These are phyloP conservation scores for Tinospora cordifolia DNA, from an alignment of 164 flowering plant species.

Conservation along the genomic window DNA sequence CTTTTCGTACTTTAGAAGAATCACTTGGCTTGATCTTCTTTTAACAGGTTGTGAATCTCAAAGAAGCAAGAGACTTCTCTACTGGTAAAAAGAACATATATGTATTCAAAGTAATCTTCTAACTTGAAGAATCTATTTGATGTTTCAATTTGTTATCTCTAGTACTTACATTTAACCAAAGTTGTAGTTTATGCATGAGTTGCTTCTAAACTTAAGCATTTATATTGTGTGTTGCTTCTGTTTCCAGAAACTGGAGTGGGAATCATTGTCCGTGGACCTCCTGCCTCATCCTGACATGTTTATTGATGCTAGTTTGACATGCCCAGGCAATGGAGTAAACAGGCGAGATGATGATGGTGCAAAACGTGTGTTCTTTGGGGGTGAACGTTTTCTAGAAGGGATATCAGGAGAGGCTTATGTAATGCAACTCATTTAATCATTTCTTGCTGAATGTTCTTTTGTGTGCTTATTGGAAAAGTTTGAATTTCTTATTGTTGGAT, in stretches of 20 bases:
- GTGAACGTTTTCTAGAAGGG: conserved; percentile 92
- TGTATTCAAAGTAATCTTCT: conserved; percentile 74
- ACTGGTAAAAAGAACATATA: conserved; percentile 62
- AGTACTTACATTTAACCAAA: not conserved
- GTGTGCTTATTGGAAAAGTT: not conserved
- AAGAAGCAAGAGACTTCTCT: conserved; percentile 92
- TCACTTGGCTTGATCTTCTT: conserved; percentile 13
- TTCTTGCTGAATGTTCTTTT: conserved; percentile 10
- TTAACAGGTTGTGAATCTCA: conserved; percentile 81
- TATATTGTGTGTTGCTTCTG: conserved; percentile 6
- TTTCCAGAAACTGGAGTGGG: conserved; percentile 96
- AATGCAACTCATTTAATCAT: conserved; percentile 24
- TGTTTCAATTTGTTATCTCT: not conserved
- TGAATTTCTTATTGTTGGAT: not conserved
- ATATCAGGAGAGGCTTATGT: conserved; percentile 94
- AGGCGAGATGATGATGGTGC: conserved; percentile 94
- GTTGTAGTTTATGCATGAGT: not conserved
- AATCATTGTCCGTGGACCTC: conserved; percentile 76
- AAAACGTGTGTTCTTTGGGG: conserved; percentile 88
- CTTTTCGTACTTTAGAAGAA: conserved; percentile 1
- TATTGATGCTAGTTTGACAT: conserved; percentile 51
- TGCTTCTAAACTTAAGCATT: not conserved
- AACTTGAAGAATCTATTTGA: not conserved
- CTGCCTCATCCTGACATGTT: conserved; percentile 99
- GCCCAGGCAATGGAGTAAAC: conserved; percentile 41